Evolutionary conservation across 2,329 filamentous ascomycete species (phyloP), one percentile per base, ranked within the genome.

Genomic region (Dothideomycetes sp.): DNA sequence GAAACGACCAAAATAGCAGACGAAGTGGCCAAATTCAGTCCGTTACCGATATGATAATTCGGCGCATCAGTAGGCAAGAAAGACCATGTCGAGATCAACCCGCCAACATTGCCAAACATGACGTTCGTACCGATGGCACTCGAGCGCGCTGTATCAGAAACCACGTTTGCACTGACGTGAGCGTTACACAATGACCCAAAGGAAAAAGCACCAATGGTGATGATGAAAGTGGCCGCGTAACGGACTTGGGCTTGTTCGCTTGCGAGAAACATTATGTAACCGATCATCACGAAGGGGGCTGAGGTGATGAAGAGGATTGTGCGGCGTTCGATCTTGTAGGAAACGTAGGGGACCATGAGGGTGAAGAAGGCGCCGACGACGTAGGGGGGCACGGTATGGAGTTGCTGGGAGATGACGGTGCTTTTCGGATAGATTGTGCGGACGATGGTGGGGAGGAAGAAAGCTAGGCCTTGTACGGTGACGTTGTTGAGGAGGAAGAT

Each of bases 31-130:
- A 84, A 52, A 53, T 85, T 85, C 24, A 85, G 56, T 0, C 80
- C 80, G 52, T 84, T 84, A 1, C 81, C 81, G 42, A 84, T 82
- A 45, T 67, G 76, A 51, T 77, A 86, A 44, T 84, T 59, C 0
- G 81, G 81, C 0, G 51, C 73, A 52, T 84, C 80, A 49, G 63
- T 73, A 0, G 72, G 70, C 12, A 83, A 51, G 59, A 80, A 83
- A 1, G 67, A 70, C 54, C 55, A 57, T 0, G 55, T 58, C 2
- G 47, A 49, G 30, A 57, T 52, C 13, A 58, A 34, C 6, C 53
- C 82, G 2, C 82, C 82, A n/a, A 84, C 55, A 41, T 84, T 84
- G 19, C 80, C 82, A 17, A 82, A 63, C 79, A 84, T 84, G 52
- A 84, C 76, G 39, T 76, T 77, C 0, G 71, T 73, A 9, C 74